Evolutionary conservation across 306 rosid genomes (phyloP).

Genomic region (Acmispon strigosus): DNA sequence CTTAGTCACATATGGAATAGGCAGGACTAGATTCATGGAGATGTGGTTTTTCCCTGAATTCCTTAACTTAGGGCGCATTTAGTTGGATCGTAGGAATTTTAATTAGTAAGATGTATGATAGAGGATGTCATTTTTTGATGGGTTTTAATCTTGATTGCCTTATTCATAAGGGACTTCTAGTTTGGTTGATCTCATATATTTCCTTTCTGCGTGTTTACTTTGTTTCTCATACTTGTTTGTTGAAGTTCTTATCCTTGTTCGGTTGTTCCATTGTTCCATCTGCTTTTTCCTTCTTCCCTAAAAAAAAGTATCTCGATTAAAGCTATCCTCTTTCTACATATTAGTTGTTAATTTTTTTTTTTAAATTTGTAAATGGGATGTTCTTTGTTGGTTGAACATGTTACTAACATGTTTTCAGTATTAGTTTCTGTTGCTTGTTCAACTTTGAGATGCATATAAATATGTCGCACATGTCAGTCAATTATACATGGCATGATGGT

Average conservation of each 20-base stretch:
- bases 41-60: neutral
- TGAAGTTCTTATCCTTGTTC: neutral
- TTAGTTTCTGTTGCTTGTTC: neutral
- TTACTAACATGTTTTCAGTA: neutral
- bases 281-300: neutral
- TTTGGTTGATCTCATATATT: neutral
- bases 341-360: neutral
- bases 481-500: neutral
- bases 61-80: neutral
- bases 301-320: neutral
- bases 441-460: constrained; percentile 8
- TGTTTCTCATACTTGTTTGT: neutral
- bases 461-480: neutral
- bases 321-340: neutral
- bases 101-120: neutral
- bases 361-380: neutral
- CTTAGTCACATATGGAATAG: neutral
- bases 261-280: neutral
- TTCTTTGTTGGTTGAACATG: neutral
- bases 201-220: neutral
- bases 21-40: neutral
- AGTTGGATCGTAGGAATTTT: neutral
- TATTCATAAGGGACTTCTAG: neutral
- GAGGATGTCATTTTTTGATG: neutral
- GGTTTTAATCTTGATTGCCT: constrained; percentile 2